Conservation (phyloP, 495 filamentous ascomycete species). For the Melanomma pulvis-pyrius region DNA sequence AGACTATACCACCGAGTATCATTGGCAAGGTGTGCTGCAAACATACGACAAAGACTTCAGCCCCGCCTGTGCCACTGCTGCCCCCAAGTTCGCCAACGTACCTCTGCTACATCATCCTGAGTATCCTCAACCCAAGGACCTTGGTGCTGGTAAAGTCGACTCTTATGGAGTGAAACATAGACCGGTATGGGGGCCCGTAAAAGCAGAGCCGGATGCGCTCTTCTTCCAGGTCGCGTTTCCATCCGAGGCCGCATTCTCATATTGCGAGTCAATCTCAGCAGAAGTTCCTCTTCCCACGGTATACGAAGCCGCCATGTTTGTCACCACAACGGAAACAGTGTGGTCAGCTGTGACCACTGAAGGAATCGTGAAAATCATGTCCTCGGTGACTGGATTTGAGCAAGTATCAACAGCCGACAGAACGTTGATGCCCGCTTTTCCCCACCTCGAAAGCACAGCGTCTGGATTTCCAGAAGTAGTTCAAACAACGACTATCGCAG, state of each 20-base stretch:
- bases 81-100: not conserved
- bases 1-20: constrained; percentile 24
- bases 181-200: constrained; percentile 22
- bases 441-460: not conserved
- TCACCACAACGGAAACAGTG: constrained; percentile 11
- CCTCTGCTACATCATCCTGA: constrained; percentile 18
- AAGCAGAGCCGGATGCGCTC: constrained; percentile 16
- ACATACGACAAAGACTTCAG: constrained; percentile 17
- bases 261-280: constrained; percentile 8
- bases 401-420: not conserved
- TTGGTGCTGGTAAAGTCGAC: not conserved
- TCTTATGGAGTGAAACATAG: not conserved
- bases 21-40: constrained; percentile 22
- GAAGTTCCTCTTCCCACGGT: constrained; percentile 1
- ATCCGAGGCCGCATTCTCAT: constrained; percentile 22
- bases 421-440: not conserved
- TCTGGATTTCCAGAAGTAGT: not conserved
- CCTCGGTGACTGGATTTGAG: constrained; percentile 5
- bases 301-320: constrained; percentile 10
- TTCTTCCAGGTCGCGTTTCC: constrained; percentile 26
- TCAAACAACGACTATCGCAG: too few species aligned
- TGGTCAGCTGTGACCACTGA: not conserved
- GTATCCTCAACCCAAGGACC: constrained; percentile 26
- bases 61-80: constrained; percentile 12
- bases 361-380: not conserved